Evolutionary conservation across 192 early-diverging fungal genomes (phyloP), one percentile per base, ranked within the genome.

Genomic region (Coemansia sp.): DNA sequence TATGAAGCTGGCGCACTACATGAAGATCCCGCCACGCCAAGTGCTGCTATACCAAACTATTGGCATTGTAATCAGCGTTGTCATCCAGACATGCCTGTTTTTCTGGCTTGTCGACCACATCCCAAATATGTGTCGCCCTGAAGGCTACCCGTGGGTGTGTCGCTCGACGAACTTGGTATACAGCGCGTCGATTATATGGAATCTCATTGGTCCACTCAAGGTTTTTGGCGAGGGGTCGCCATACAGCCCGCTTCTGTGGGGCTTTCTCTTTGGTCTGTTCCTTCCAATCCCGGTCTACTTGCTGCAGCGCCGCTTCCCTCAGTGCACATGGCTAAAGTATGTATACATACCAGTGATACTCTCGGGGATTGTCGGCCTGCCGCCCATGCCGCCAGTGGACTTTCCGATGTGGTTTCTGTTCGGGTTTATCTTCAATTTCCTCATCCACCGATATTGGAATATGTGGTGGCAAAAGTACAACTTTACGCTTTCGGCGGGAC

Each of bases 11-110:
- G 92, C 88, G 4, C 90, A 91, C 62, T 93, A 93, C 64, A 89
- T 92, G 88, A 93, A 93, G 77, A 84, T 93, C 6, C 89, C 93
- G 51, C 94, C 94, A 14, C 83, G 91, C 38, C 83, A 90, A 25
- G 89, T 96, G 82, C 89, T 96, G 38, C 62, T 82, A 31, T 89
- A 88, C 72, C 94, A 96, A 69, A 72, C 88, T 11, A 56, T 81
- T 17, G 91, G 92, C 17, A 94, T 91, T 1, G 59, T 92, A 7
- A 63, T 89, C 27, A 91, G 89, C 45, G 89, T 87, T 5, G 69
- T 89, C 36, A 73, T 93, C 14, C 88, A 92, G 56, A 83, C 90
- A 17, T 84, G 82, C 10, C 86, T 90, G 35, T 87, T 88, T 25
- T 86, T 86, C 32, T 90, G 85, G 68, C 71, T 92, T 35, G 87